A percentile compares a stretch with the other conserved stretches of the same genome.
These are phyloP conservation scores for Aegilops bicornis DNA, from an alignment of 176 grass and related monocot species.

Conservation along the genomic window DNA sequence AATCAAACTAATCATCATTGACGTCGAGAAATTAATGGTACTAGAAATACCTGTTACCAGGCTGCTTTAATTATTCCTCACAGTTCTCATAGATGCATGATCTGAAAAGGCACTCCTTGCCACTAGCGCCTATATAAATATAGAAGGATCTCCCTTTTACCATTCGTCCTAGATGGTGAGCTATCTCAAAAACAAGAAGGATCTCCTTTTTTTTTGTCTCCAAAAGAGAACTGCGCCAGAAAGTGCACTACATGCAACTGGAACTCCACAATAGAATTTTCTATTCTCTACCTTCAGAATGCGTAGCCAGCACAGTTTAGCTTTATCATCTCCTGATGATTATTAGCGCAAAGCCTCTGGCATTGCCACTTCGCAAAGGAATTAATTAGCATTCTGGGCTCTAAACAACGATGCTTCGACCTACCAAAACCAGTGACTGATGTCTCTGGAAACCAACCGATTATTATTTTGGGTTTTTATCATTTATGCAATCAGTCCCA, in stretches of 20 bases:
- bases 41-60: background rate
- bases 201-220: no score
- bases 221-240: background rate
- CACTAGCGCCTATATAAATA: background rate
- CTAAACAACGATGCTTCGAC: constrained; percentile 3
- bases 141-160: background rate
- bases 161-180: no score
- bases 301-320: background rate
- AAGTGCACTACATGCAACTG: constrained; percentile 20
- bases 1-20: no score
- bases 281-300: constrained; percentile 20
- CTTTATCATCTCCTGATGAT: constrained; percentile 31
- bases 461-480: no score
- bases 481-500: no score
- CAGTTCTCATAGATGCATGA: background rate
- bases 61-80: background rate
- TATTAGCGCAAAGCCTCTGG: constrained; percentile 14
- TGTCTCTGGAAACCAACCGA: constrained; percentile 2
- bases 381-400: constrained; percentile 37
- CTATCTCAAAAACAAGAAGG: background rate
- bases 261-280: constrained; percentile 29
- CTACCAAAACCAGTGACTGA: constrained; percentile 11
- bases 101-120: constrained; percentile 8
- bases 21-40: background rate
- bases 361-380: constrained; percentile 32